Evolutionary conservation across 2,329 filamentous ascomycete species (phyloP).

Genomic region (Mycosphaerella arachidis): DNA sequence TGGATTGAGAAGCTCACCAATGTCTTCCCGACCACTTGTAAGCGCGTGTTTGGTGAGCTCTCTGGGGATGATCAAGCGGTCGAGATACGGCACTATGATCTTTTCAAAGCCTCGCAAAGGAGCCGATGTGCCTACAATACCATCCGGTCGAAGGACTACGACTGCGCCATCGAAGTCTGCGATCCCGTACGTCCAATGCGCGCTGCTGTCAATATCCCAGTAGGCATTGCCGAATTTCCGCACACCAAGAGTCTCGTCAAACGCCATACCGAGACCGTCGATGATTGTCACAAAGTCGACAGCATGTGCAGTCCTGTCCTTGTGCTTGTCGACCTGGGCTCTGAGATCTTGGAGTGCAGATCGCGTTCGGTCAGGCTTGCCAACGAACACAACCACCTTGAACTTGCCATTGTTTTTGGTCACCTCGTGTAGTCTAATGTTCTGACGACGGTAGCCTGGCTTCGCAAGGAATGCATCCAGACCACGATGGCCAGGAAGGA

Average conservation of each 20-base stretch:
- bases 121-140: conserved; percentile 15
- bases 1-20: conserved; percentile 10
- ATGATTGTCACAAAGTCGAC: conserved; percentile 29
- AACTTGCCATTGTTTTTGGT: conserved; percentile 26
- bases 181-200: conserved; percentile 34
- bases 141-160: conserved; percentile 34
- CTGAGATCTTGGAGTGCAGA: conserved; percentile 1
- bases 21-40: background rate
- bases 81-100: conserved; percentile 7
- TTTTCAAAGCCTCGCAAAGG: conserved; percentile 6
- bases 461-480: conserved; percentile 25
- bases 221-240: conserved; percentile 34
- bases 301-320: conserved; percentile 1
- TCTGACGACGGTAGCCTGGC: conserved; percentile 20
- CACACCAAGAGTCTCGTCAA: conserved; percentile 35
- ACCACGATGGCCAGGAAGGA: conserved; percentile 21
- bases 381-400: conserved; percentile 24
- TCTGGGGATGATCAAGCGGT: conserved; percentile 1
- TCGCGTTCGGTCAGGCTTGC: conserved; percentile 8
- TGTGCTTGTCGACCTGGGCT: conserved; percentile 5
- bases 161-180: conserved; percentile 24
- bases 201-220: conserved; percentile 32
- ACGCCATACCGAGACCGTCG: conserved; percentile 30
- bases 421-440: conserved; percentile 21
- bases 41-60: background rate